phyloP scores from a whole-genome alignment of 202 grass and related monocot species.

The Dendrocalamus latiflorus region DNA sequence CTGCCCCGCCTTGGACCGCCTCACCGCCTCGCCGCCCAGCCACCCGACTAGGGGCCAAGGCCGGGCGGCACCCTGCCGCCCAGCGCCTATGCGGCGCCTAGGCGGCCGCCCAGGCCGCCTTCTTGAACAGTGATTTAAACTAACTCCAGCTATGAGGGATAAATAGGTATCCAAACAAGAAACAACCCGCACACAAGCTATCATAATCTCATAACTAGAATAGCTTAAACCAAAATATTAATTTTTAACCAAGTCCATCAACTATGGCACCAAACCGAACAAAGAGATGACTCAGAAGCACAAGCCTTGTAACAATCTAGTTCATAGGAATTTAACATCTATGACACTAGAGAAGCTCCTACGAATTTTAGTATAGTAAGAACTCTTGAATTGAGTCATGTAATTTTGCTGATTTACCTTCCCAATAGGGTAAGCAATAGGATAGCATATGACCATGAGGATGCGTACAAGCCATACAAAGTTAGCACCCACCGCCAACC shows the following conservation, averaged over 20 bases:
- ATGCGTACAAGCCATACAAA: slow-evolving; percentile 95
- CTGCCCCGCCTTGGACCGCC: too few species aligned
- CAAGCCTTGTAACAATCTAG: neutral
- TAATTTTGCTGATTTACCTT: slow-evolving; percentile 55
- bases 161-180: neutral
- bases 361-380: neutral
- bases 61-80: too few species aligned
- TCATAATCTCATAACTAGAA: neutral
- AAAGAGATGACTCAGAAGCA: slow-evolving; percentile 9
- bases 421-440: slow-evolving; percentile 92
- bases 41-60: too few species aligned
- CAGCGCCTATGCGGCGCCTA: too few species aligned
- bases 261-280: neutral
- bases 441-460: slow-evolving; percentile 90
- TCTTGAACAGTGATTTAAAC: too few species aligned
- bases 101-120: too few species aligned
- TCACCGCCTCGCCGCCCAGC: too few species aligned
- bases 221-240: neutral
- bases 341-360: neutral
- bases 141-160: neutral
- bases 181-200: neutral
- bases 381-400: slow-evolving; percentile 8
- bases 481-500: slow-evolving; percentile 93
- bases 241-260: neutral
- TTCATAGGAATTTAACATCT: slow-evolving; percentile 6